Evolutionary conservation across 352 stramenopile species (phyloP).

Genomic region (Pythium volutum): DNA sequence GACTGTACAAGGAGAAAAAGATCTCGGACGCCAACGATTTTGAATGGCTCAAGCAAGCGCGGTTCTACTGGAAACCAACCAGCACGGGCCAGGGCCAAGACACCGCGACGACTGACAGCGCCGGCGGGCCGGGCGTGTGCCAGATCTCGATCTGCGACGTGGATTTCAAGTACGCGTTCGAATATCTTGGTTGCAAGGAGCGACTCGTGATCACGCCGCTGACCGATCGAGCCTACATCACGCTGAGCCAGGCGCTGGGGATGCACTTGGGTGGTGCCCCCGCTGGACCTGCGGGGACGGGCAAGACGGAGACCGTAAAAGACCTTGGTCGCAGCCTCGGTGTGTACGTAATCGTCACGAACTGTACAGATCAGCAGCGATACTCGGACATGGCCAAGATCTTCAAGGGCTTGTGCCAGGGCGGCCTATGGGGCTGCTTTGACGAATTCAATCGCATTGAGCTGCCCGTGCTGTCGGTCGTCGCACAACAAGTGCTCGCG

Average conservation of each 20-base stretch:
- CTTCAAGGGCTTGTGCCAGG: slow-evolving; percentile 97
- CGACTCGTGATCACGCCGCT: slow-evolving; percentile 97
- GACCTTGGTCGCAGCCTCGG: slow-evolving; percentile 94
- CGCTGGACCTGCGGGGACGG: slow-evolving; percentile 93
- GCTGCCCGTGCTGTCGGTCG: slow-evolving; percentile 95
- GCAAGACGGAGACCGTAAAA: slow-evolving; percentile 98
- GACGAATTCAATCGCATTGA: slow-evolving; percentile 99
- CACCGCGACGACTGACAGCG: slow-evolving; percentile 33
- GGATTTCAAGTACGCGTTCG: slow-evolving; percentile 98
- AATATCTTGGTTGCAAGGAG: slow-evolving; percentile 97
- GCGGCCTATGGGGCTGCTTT: slow-evolving; percentile 97
- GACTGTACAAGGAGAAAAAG: slow-evolving; percentile 95
- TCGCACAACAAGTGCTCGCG: slow-evolving; percentile 97
- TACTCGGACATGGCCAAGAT: slow-evolving; percentile 98
- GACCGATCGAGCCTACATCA: slow-evolving; percentile 98
- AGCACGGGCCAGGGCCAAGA: slow-evolving; percentile 86
- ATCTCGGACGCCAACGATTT: slow-evolving; percentile 98
- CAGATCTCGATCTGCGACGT: slow-evolving; percentile 96
- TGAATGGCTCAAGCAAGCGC: slow-evolving; percentile 99
- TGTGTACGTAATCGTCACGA: slow-evolving; percentile 97
- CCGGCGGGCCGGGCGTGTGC: slow-evolving; percentile 90
- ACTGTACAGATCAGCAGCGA: slow-evolving; percentile 97
- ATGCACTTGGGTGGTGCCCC: slow-evolving; percentile 98
- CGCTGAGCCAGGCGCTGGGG: slow-evolving; percentile 93
- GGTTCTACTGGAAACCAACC: slow-evolving; percentile 97